Conservation (phyloP, 371 early-diverging fungal species). For the Apophysomyces ossiformis region DNA sequence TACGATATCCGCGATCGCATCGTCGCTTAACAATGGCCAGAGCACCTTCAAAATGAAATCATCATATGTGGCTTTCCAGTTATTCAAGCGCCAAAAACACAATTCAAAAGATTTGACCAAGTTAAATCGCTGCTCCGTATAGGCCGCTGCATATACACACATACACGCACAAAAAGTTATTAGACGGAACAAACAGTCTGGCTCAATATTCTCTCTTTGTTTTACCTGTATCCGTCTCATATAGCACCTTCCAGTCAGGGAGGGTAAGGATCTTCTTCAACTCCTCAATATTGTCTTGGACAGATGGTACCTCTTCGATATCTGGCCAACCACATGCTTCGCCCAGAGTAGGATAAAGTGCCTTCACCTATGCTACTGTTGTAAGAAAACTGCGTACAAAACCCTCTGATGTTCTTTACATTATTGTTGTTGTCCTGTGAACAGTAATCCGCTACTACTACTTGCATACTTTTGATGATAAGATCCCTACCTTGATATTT, state of each 20-base stretch:
- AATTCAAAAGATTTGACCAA: slow-evolving; percentile 22
- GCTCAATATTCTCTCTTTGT: too few relatives aligned
- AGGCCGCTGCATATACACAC: not conserved
- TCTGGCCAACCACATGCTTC: not conserved
- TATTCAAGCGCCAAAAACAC: slow-evolving; percentile 16
- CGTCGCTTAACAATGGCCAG: slow-evolving; percentile 15
- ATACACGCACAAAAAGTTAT: too few relatives aligned
- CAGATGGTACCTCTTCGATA: not conserved
- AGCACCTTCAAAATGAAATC: slow-evolving; percentile 14
- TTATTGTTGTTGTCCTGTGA: not conserved
- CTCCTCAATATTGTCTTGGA: not conserved
- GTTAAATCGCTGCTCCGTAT: slow-evolving; percentile 11
- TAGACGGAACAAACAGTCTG: not conserved
- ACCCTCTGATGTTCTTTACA: not conserved
- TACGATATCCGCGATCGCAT: slow-evolving; percentile 11
- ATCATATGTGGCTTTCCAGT: slow-evolving; percentile 19
- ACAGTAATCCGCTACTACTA: not conserved
- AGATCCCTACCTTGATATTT: not conserved
- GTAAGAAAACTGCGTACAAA: too few relatives aligned
- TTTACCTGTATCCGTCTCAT: not conserved
- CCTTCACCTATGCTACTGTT: not conserved
- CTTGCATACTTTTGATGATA: not conserved
- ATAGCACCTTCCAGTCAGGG: not conserved
- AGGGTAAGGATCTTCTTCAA: not conserved
- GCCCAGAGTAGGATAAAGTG: not conserved